A percentile compares a stretch with the other conserved stretches of the same genome.
Conservation (phyloP, 2,329 filamentous ascomycete species). For the Acrodontium crateriforme region DNA sequence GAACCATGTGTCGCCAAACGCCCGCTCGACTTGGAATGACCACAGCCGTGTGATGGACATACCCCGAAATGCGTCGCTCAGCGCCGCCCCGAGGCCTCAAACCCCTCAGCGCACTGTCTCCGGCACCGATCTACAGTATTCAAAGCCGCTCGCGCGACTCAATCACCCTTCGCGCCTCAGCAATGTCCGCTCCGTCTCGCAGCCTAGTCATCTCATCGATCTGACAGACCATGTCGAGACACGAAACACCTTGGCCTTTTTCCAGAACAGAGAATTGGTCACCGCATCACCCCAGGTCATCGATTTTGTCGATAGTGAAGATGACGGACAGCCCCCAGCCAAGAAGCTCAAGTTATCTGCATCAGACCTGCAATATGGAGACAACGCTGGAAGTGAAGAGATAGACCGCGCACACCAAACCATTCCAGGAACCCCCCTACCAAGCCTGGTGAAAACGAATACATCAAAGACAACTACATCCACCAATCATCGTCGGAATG, state of each 20-base stretch:
- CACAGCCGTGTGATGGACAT: slow-evolving; percentile 19
- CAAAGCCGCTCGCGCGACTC: slow-evolving; percentile 10
- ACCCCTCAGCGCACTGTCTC: slow-evolving; percentile 16
- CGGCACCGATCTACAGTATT: slow-evolving; percentile 9
- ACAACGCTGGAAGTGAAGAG: slow-evolving; percentile 1
- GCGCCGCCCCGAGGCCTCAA: no score
- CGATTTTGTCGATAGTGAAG: slow-evolving; percentile 8
- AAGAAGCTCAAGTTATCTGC: slow-evolving; percentile 15
- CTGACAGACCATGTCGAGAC: slow-evolving; percentile 10
- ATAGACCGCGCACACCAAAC: slow-evolving; percentile 8
- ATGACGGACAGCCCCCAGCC: slow-evolving; percentile 13
- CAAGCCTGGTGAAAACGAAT: slow-evolving; percentile 8
- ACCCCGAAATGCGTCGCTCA: no score
- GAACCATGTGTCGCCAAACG: slow-evolving; percentile 12
- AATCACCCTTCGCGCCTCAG: slow-evolving; percentile 19
- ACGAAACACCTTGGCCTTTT: background rate
- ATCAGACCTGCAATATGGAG: slow-evolving; percentile 4
- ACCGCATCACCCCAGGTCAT: slow-evolving; percentile 13
- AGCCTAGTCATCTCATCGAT: slow-evolving; percentile 14
- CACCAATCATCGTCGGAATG: slow-evolving; percentile 1
- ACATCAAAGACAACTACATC: slow-evolving; percentile 3
- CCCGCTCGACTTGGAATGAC: slow-evolving; percentile 5
- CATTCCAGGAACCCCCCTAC: slow-evolving; percentile 11
- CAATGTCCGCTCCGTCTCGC: slow-evolving; percentile 19
- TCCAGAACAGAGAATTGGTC: background rate